These are phyloP conservation scores for Kazachstania psychrophila DNA, from an alignment of 805 yeast genomes.

Conservation along the genomic window DNA sequence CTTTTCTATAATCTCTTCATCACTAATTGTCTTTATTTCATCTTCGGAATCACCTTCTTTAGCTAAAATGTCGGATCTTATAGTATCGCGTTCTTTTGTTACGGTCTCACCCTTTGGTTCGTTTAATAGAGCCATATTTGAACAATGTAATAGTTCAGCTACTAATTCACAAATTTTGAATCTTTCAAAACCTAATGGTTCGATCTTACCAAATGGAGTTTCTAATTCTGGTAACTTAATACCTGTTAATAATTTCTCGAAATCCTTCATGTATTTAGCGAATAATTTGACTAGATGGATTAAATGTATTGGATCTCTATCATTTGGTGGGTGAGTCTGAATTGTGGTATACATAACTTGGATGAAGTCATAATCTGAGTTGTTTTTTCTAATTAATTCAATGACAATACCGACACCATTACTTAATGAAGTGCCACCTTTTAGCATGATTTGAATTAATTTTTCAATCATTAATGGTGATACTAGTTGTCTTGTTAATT, in stretches of 20 bases:
- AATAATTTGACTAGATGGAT: slow-evolving; percentile 77
- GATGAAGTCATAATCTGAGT: slow-evolving; percentile 85
- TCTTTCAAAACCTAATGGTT: slow-evolving; percentile 84
- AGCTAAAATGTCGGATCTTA: slow-evolving; percentile 34
- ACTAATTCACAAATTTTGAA: slow-evolving; percentile 86
- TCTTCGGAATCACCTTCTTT: slow-evolving; percentile 9
- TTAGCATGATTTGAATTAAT: slow-evolving; percentile 66
- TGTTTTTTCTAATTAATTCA: slow-evolving; percentile 88
- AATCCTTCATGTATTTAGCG: slow-evolving; percentile 60
- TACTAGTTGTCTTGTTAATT: slow-evolving; percentile 81
- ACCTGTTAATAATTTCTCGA: slow-evolving; percentile 48
- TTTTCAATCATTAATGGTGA: slow-evolving; percentile 57
- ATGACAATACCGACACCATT: slow-evolving; percentile 92
- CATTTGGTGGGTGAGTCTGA: slow-evolving; percentile 84
- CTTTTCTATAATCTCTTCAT: background rate
- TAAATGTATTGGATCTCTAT: slow-evolving; percentile 83
- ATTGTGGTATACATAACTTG: slow-evolving; percentile 74
- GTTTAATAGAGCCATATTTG: slow-evolving; percentile 89
- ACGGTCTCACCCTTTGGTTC: slow-evolving; percentile 63
- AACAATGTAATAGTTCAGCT: slow-evolving; percentile 89
- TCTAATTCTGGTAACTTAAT: slow-evolving; percentile 26
- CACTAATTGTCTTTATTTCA: background rate
- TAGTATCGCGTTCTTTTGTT: slow-evolving; percentile 58
- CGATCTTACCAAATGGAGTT: slow-evolving; percentile 45
- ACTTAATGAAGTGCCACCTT: slow-evolving; percentile 77